These are phyloP conservation scores for Trichoderma sp. DNA, from an alignment of 2,329 filamentous ascomycete genomes.

Conservation along the genomic window DNA sequence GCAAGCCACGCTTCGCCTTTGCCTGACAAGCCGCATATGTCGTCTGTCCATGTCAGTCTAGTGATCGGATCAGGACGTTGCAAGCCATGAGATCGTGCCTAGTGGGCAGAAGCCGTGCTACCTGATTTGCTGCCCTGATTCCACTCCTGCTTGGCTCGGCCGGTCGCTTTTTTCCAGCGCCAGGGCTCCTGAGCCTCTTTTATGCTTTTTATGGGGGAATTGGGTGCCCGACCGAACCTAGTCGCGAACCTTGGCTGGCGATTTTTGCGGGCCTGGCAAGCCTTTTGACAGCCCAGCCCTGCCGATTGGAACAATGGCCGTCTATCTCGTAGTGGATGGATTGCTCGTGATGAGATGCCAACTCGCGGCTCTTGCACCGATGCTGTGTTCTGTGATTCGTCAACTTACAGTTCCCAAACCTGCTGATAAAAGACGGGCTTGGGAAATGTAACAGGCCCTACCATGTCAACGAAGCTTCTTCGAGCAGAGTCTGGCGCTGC, in stretches of 20 bases:
- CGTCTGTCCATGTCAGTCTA: neutral
- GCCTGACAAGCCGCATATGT: neutral
- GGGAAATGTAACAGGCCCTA: neutral
- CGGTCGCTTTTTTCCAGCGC: neutral
- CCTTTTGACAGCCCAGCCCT: neutral
- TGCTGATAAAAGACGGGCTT: neutral
- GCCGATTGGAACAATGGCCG: neutral
- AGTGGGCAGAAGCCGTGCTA: neutral
- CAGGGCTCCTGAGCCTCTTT: conserved; percentile 18
- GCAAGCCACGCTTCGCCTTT: neutral
- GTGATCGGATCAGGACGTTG: neutral
- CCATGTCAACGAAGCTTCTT: neutral
- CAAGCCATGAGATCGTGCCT: conserved; percentile 3
- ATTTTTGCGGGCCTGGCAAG: neutral
- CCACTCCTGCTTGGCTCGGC: neutral
- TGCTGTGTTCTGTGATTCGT: neutral
- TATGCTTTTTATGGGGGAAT: neutral
- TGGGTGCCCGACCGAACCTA: neutral
- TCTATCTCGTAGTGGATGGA: neutral
- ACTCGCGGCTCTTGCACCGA: neutral
- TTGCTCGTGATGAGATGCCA: neutral
- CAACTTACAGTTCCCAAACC: neutral
- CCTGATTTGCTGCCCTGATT: conserved; percentile 16
- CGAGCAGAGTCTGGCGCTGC: neutral
- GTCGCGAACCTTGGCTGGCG: neutral